phyloP scores from a whole-genome alignment of 1,284 basidiomycete species.

The Moniliophthora roreri region DNA sequence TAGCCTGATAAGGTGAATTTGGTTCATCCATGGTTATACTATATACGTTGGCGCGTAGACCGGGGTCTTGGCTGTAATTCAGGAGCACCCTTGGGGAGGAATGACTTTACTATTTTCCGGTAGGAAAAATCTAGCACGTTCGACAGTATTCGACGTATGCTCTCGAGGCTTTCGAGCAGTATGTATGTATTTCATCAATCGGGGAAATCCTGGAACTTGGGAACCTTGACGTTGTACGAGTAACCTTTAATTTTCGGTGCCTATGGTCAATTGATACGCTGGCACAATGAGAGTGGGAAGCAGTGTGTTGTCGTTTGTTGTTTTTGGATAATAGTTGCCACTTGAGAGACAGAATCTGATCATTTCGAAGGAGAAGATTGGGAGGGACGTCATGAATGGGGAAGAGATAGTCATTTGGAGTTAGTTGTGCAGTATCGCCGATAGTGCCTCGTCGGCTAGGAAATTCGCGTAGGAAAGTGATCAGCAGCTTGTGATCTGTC shows the following conservation, averaged over 20 bases:
- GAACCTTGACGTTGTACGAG: no score
- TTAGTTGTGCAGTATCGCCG: neutral
- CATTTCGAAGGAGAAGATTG: neutral
- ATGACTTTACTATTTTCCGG: neutral
- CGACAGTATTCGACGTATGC: no score
- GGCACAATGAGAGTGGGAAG: no score
- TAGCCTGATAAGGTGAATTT: constrained; percentile 3
- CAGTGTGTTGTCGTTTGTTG: no score
- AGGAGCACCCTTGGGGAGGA: neutral
- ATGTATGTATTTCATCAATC: no score
- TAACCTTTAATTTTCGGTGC: neutral
- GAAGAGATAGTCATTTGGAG: neutral
- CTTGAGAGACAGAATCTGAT: neutral
- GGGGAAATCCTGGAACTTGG: no score
- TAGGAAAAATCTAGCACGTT: no score
- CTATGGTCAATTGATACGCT: no score
- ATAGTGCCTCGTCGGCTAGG: no score
- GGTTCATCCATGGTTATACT: neutral
- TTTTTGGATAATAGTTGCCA: neutral
- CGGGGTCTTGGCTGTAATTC: neutral
- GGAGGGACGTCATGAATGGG: neutral
- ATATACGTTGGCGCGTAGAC: neutral
- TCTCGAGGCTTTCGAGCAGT: no score
- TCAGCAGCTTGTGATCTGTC: no score
- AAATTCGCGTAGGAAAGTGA: no score